Percentiles rank a stretch among this genome's conserved stretches.
Evolutionary conservation across 2,329 filamentous ascomycete species (phyloP).

Genomic region (Hirsutella minnesotensis): DNA sequence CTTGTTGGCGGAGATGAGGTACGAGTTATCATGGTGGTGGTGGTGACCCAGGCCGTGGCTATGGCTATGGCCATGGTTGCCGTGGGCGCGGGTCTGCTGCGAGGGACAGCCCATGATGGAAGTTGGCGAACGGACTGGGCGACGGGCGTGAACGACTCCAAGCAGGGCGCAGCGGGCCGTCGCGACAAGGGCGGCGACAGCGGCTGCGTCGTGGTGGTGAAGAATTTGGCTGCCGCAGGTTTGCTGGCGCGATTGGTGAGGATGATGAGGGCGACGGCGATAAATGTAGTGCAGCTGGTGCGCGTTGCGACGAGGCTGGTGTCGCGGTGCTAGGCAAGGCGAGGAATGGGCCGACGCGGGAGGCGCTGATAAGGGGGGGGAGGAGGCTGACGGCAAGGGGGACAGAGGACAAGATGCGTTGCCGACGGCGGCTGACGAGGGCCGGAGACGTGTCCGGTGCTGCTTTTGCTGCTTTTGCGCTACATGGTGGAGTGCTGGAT

Average conservation of each 20-base stretch:
- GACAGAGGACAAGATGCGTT: neutral
- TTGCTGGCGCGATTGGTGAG: neutral
- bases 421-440: neutral
- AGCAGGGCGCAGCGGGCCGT: slow-evolving; percentile 7
- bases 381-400: neutral
- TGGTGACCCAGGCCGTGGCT: slow-evolving; percentile 29
- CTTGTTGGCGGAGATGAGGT: slow-evolving; percentile 79
- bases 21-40: slow-evolving; percentile 82
- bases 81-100: slow-evolving; percentile 20
- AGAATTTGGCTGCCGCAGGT: neutral
- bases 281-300: neutral
- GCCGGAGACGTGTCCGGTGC: neutral
- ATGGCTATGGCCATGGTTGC: slow-evolving; percentile 34
- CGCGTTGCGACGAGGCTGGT: neutral
- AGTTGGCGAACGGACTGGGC: slow-evolving; percentile 10
- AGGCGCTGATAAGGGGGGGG: no score
- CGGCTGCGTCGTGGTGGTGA: neutral
- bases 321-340: neutral
- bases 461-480: neutral
- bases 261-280: slow-evolving; percentile 1
- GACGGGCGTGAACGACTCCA: slow-evolving; percentile 9
- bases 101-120: slow-evolving; percentile 17
- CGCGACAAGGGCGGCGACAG: slow-evolving; percentile 3
- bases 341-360: neutral
- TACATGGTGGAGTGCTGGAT: neutral